phyloP scores from a whole-genome alignment of 768 basidiomycete genomes.

The Pisolithus albus region DNA sequence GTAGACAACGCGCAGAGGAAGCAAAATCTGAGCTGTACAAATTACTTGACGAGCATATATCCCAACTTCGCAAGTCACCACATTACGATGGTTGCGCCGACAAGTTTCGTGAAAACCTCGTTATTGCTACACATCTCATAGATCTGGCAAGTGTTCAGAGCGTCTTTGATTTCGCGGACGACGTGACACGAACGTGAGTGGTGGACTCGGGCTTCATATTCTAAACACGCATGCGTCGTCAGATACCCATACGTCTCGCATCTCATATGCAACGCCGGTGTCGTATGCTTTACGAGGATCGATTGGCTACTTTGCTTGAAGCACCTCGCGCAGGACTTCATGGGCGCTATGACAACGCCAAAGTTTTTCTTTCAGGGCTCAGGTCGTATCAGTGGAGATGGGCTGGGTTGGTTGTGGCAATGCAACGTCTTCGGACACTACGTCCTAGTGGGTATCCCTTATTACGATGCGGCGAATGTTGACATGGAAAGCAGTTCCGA shows the following conservation, averaged over 20 bases:
- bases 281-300: conserved; percentile 50
- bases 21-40: conserved; percentile 50
- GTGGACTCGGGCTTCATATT: neutral
- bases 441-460: conserved; percentile 48
- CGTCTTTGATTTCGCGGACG: conserved; percentile 55
- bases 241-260: conserved; percentile 82
- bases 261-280: conserved; percentile 74
- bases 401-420: conserved; percentile 78
- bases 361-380: conserved; percentile 48
- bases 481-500: conserved; percentile 48
- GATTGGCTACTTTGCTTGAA: conserved; percentile 40
- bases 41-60: conserved; percentile 51
- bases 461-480: neutral
- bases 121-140: conserved; percentile 53
- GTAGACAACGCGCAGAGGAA: conserved; percentile 49
- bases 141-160: conserved; percentile 59
- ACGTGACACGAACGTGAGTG: conserved; percentile 49
- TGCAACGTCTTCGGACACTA: conserved; percentile 82
- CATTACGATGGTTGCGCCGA: conserved; percentile 48
- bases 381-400: conserved; percentile 59
- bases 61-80: conserved; percentile 25
- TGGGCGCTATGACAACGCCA: conserved; percentile 48
- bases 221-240: neutral
- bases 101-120: conserved; percentile 50
- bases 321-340: conserved; percentile 41